Percentiles rank a stretch among this genome's conserved stretches.
These are phyloP conservation scores for Talaromyces marneffei DNA, from an alignment of 2,329 filamentous ascomycete genomes.

Conservation along the genomic window DNA sequence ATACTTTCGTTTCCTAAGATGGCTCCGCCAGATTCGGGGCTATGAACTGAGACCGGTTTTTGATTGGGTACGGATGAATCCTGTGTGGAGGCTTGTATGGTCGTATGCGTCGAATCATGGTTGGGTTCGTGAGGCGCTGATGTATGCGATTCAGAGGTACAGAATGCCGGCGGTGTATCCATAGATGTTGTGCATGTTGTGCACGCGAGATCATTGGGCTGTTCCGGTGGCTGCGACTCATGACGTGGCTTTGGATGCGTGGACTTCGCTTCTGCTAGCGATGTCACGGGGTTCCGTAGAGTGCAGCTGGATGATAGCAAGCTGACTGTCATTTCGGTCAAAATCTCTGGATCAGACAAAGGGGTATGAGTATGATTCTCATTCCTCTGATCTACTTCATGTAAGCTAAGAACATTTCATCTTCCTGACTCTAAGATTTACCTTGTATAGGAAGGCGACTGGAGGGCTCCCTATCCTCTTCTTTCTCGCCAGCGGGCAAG, in stretches of 20 bases:
- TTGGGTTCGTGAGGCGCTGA: not conserved
- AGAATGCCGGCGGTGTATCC: not conserved
- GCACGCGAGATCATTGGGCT: not conserved
- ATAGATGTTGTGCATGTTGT: not conserved
- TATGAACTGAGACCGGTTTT: no score
- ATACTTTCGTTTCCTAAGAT: no score
- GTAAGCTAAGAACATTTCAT: not conserved
- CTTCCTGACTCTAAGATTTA: not conserved
- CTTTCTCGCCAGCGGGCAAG: not conserved
- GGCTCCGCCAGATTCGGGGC: no score
- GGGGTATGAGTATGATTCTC: not conserved
- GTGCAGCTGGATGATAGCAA: not conserved
- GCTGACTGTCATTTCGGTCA: not conserved
- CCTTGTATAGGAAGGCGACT: not conserved
- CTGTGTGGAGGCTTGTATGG: not conserved
- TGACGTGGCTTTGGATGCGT: not conserved
- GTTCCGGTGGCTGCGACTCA: not conserved
- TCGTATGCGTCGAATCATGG: not conserved
- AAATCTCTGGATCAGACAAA: not conserved
- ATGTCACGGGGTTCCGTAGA: not conserved
- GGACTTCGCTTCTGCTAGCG: not conserved
- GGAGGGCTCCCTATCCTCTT: not conserved
- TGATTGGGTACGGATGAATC: no score
- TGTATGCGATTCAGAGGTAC: not conserved
- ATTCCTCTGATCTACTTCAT: not conserved